Base-by-base conservation (phyloP, 2,329 filamentous ascomycete genomes). In the Cytospora leucostoma region DNA sequence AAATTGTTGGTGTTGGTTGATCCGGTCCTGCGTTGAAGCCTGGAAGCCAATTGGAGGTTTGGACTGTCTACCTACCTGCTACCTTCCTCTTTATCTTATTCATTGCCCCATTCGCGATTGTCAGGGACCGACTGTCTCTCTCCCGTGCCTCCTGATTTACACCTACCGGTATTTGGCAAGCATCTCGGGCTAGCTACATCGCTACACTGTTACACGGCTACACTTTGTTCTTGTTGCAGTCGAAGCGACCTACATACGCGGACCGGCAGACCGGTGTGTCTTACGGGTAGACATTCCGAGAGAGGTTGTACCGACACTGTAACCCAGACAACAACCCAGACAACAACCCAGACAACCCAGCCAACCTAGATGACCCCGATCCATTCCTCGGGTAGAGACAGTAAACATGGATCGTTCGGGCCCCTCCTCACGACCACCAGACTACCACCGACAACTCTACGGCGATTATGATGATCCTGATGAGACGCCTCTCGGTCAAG, bases 371-470 rank as follows among this genome's bases (percentile, higher is more conserved):
- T 55, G 32, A 37, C 32, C 21, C 49, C 34, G 38, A 37, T 21
- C 15, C 38, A 61, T 55, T 34, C 27, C 33, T 21, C 49, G 35
- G 2, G 59, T 54, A 44, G n/a, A 40, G 19, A 58, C 19, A 51
- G 56, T 56, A 68, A 67, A 56, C 59, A 85, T 85, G 82, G 80
- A 83, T 69, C 76, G 78, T 52, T 78, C 80, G 70, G 80, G 77
- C 69, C 80, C 78, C 68, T 81, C 82, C 52, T 78, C 79, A 38
- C 76, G 80, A 67, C 83, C 82, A 65, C 84, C 85, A 37, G 83
- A 85, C 67, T 88, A 88, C 70, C 78, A 78, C 67, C 77, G 85
- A 59, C 82, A 82, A 21, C 74, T 75, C 59, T 88, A 88, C 71
- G 64, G 57, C 57, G 81, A 84, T 27, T 27, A 27, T 70, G 82